Evolutionary conservation across 2,329 filamentous ascomycete species (phyloP), one percentile per base, ranked within the genome.

Genomic region (Lachnellula hyalina): DNA sequence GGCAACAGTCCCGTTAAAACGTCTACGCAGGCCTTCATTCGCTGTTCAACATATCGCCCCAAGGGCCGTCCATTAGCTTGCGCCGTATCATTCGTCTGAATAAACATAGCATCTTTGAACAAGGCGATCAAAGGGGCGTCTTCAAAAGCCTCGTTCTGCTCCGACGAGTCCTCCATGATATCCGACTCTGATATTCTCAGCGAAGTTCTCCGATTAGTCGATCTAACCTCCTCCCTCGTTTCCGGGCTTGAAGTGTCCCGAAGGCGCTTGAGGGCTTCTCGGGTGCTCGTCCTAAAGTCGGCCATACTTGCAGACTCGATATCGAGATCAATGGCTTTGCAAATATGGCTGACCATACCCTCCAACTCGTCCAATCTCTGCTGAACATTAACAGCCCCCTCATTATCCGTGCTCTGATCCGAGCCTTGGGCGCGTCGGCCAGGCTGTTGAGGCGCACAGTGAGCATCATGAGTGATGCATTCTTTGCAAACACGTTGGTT

Each of bases 371-470:
- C 61, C 9, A 69, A 51, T 44, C 53, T 58, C 38, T 51, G 47
- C 28, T 57, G 47, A 11, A 52, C 15, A 46, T 57, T 42, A 28
- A 28, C 25, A 28, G 25, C 5, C 11, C 51, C 36, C 14, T 58
- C 53, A 12, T 52, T 12, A 5, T 7, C 11, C 9, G 28, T 15
- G 2, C 21, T 19, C 41, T 28, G 25, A 8, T 28, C 25, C 7
- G 6, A 28, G 25, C 25, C 17, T 9, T 40, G 47, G 21, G 53
- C 56, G 55, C 19, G 47, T 38, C n/a, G 51, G 49, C 25, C 41
- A 12, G 59, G 68, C 63, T 64, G 70, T 67, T 80, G 77, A 49
- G 76, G 68, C 40, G 74, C 68, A 65, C 77, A 80, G 47, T 66
- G 62, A 32, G 71, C 73, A 4, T 71, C 72, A 51, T 77, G 73